A percentile compares a stretch with the other conserved stretches of the same genome.
Conservation (phyloP, 2,329 filamentous ascomycete genomes). For the Epichloe glyceriae region DNA sequence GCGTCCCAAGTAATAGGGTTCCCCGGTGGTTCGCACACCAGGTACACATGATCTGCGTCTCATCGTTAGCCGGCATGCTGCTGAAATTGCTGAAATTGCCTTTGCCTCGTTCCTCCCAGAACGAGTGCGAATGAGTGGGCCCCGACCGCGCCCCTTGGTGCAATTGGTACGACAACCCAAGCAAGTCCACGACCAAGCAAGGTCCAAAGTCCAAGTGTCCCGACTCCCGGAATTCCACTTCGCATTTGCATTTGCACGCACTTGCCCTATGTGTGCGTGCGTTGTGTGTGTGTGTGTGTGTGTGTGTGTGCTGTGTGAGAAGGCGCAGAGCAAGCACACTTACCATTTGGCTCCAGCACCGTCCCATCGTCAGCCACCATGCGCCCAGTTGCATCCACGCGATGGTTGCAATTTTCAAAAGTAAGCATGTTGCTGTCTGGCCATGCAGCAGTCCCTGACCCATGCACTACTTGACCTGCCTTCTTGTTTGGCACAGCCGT, state of each 20-base stretch:
- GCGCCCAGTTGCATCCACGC: constrained; percentile 55
- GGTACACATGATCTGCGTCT: constrained; percentile 64
- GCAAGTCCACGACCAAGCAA: constrained; percentile 1
- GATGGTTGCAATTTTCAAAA: constrained; percentile 60
- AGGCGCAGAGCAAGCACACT: constrained; percentile 17
- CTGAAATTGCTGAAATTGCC: constrained; percentile 2
- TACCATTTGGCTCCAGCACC: constrained; percentile 73
- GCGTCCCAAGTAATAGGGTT: constrained; percentile 92
- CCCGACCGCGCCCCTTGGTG: constrained; percentile 6
- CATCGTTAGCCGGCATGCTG: constrained; percentile 6
- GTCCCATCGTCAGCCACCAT: constrained; percentile 88
- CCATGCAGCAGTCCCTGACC: constrained; percentile 25
- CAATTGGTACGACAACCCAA: constrained; percentile 1
- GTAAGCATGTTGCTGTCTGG: constrained; percentile 77
- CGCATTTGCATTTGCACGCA: constrained; percentile 1
- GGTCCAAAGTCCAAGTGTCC: neutral
- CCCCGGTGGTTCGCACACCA: constrained; percentile 92
- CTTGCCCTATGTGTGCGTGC: neutral
- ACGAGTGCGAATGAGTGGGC: constrained; percentile 2
- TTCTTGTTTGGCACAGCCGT: constrained; percentile 9
- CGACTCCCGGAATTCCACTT: neutral
- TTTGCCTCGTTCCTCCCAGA: constrained; percentile 3
- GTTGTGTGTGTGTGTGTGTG: neutral
- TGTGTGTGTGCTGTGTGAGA: neutral
- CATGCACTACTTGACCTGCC: constrained; percentile 14